Base-by-base conservation (phyloP, 176 grass and related monocot genomes). In the Aegilops bicornis region DNA sequence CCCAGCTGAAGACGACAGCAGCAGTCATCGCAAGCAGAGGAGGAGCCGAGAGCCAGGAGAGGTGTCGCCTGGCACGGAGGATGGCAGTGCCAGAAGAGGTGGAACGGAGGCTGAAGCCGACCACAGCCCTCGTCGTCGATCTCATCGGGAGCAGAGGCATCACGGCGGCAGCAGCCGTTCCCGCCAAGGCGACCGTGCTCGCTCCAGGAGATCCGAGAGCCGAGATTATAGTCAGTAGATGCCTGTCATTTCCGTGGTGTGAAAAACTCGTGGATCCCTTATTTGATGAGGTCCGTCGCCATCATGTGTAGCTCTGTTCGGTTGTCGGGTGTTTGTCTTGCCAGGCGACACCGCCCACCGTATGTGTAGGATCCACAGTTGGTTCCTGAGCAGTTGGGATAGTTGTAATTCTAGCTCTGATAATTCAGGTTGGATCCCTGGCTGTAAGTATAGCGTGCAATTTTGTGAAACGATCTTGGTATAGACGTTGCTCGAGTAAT, bases 61-160 rank as follows among this genome's bases (percentile, higher is more conserved):
- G 82, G 22, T 90, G 85, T 93, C 85, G 13, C 82, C 66, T 1
- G 85, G 90, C 73, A 77, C 40, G 73, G 96, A 91, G 64, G 88
- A 83, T 39, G 48, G 56, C 23, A 91, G 77, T 22, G 66, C 15
- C 31, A 89, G 59, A 80, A 76, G 63, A 42, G 83, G 77, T n/a
- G n/a, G n/a, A n/a, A n/a, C n/a, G n/a, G n/a, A n/a, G n/a, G n/a
- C n/a, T n/a, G n/a, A n/a, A n/a, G n/a, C n/a, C n/a, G n/a, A n/a
- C n/a, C n/a, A n/a, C n/a, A 93, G 62, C 87, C 69, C 59, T 69
- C 52, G 33, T 69, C 52, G 30, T 50, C 67, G 54, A 68, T 61
- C 74, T 16, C 67, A 66, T 37, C 35, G 73, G 43, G 73, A 73
- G 32, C 79, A 76, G 22, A 82, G 72, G 39, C 79, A 47, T 76